phyloP scores from a whole-genome alignment of 2,329 filamentous ascomycete genomes.

The Colletotrichum sp. region DNA sequence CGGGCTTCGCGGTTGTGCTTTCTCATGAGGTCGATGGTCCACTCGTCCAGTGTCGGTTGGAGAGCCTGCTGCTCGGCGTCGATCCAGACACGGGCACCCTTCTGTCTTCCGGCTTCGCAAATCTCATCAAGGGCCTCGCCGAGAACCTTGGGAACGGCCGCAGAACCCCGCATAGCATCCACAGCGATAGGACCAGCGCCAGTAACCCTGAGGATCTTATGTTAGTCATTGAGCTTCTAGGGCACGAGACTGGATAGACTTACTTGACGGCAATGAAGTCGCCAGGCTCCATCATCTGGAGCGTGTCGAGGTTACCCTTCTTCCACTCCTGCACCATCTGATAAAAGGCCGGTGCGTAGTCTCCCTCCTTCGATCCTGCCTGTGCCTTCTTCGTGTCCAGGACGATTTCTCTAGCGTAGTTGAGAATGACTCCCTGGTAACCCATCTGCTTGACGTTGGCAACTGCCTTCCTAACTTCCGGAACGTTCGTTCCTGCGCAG shows the following conservation, averaged over 20 bases:
- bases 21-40: constrained; percentile 79
- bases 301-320: constrained; percentile 75
- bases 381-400: constrained; percentile 53
- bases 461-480: constrained; percentile 72
- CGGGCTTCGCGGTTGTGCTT: constrained; percentile 71
- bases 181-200: constrained; percentile 80
- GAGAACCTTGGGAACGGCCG: constrained; percentile 68
- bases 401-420: constrained; percentile 85
- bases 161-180: constrained; percentile 65
- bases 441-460: constrained; percentile 73
- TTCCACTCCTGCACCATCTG: constrained; percentile 75
- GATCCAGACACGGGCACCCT: constrained; percentile 78
- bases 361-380: constrained; percentile 51
- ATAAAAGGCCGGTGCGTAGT: constrained; percentile 28
- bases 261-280: constrained; percentile 72
- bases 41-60: constrained; percentile 80
- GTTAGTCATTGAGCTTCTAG: neutral
- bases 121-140: constrained; percentile 74
- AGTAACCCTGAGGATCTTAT: constrained; percentile 64
- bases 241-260: constrained; percentile 22
- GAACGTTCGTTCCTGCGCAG: constrained; percentile 79
- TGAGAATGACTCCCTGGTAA: constrained; percentile 83
- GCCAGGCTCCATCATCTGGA: constrained; percentile 69
- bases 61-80: constrained; percentile 85
- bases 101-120: constrained; percentile 72